Percentiles rank a stretch among this genome's conserved stretches.
These are phyloP conservation scores for Dactylonectria estremocensis DNA, from an alignment of 2,329 filamentous ascomycete species.

Conservation along the genomic window DNA sequence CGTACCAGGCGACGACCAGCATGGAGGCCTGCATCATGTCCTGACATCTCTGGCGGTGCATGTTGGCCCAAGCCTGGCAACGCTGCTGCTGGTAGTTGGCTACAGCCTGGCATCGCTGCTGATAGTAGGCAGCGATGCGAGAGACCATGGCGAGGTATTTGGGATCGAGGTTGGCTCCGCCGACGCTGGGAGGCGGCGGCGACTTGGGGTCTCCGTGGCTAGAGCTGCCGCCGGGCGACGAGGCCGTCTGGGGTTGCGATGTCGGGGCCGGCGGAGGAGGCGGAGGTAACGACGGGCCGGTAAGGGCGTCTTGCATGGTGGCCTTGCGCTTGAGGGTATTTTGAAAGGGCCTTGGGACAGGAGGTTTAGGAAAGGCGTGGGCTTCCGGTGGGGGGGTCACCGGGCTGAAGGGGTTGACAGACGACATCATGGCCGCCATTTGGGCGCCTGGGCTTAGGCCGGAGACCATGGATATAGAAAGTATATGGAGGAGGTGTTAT, in stretches of 20 bases:
- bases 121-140: conserved; percentile 64
- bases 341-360: conserved; percentile 47
- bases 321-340: conserved; percentile 48
- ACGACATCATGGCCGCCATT: conserved; percentile 52
- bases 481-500: conserved; percentile 4
- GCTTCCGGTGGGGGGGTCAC: conserved; percentile 50
- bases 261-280: conserved; percentile 43
- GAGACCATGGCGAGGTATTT: conserved; percentile 63
- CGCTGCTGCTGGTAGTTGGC: conserved; percentile 64
- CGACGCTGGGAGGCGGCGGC: conserved; percentile 41
- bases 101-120: conserved; percentile 64
- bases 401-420: conserved; percentile 50
- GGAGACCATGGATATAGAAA: conserved; percentile 40
- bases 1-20: conserved; percentile 66
- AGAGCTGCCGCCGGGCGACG: conserved; percentile 41
- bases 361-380: conserved; percentile 50
- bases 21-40: conserved; percentile 66
- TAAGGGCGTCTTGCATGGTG: conserved; percentile 46
- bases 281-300: conserved; percentile 40
- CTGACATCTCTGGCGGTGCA: conserved; percentile 63
- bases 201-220: conserved; percentile 40
- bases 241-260: conserved; percentile 43
- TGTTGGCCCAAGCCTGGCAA: conserved; percentile 63
- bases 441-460: conserved; percentile 36
- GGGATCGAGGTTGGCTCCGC: conserved; percentile 55